Conservation (phyloP, 352 stramenopile species). For the Phytopythium mirpurense region DNA sequence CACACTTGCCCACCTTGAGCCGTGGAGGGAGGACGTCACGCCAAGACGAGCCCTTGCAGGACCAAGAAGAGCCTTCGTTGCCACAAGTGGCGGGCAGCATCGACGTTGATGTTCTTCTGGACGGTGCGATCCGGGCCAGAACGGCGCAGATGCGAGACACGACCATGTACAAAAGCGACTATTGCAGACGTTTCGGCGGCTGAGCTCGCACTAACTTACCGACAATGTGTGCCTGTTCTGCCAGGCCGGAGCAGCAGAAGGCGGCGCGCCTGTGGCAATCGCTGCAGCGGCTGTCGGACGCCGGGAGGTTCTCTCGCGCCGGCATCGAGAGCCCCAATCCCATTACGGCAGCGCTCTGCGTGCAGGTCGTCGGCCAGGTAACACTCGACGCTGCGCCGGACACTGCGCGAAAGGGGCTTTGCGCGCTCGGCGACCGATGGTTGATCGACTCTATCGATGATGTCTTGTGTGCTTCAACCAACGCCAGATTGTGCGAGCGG, state of each 20-base stretch:
- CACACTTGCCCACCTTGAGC: background rate
- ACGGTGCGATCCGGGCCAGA: slow-evolving; percentile 11
- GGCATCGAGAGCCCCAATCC: slow-evolving; percentile 30
- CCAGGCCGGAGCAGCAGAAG: slow-evolving; percentile 33
- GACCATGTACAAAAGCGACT: slow-evolving; percentile 8
- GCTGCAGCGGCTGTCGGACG: slow-evolving; percentile 54
- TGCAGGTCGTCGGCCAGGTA: slow-evolving; percentile 23
- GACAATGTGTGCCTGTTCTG: no score
- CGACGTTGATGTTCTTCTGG: slow-evolving; percentile 15
- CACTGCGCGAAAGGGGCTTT: no score
- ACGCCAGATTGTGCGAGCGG: background rate
- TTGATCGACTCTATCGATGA: no score
- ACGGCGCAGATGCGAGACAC: slow-evolving; percentile 15
- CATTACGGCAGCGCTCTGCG: slow-evolving; percentile 51
- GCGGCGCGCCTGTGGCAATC: slow-evolving; percentile 48
- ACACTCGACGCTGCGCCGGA: no score
- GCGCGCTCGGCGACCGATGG: no score
- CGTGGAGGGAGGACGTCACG: background rate
- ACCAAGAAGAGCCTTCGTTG: background rate
- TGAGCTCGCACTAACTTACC: background rate
- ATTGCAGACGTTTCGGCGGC: no score
- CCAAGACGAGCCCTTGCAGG: background rate
- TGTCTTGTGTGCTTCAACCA: no score
- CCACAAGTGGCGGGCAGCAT: background rate
- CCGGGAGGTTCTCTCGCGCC: slow-evolving; percentile 31